Evolutionary conservation across 495 filamentous ascomycete genomes (phyloP).

Genomic region (Cenococcum geophilum): DNA sequence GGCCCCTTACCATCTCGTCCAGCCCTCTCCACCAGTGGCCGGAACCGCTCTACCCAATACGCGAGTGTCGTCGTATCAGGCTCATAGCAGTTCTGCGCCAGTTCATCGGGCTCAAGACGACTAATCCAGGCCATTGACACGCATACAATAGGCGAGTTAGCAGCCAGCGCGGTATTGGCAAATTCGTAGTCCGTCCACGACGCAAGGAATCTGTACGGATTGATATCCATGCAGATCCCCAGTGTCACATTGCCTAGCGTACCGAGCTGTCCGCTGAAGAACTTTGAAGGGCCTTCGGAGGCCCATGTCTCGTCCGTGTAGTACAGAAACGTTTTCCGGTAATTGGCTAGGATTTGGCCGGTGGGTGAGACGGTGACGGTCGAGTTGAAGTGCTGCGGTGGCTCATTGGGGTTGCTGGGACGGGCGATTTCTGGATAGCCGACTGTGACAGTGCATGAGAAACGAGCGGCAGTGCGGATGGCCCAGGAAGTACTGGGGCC

Average conservation of each 20-base stretch:
- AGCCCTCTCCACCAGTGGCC: constrained; percentile 57
- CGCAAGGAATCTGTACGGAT: constrained; percentile 72
- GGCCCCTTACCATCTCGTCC: constrained; percentile 48
- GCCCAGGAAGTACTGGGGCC: constrained; percentile 81
- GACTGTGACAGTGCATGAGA: constrained; percentile 74
- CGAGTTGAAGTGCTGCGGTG: constrained; percentile 64
- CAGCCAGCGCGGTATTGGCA: constrained; percentile 65
- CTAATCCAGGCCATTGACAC: constrained; percentile 89
- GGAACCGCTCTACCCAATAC: constrained; percentile 84
- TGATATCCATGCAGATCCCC: constrained; percentile 86
- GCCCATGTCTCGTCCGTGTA: constrained; percentile 93
- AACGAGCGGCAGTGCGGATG: constrained; percentile 58
- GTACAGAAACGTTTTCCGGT: constrained; percentile 86
- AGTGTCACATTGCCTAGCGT: constrained; percentile 55
- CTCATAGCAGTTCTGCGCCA: constrained; percentile 40
- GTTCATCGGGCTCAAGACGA: constrained; percentile 42
- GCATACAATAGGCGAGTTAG: constrained; percentile 63
- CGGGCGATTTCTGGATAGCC: constrained; percentile 70
- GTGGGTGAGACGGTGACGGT: constrained; percentile 67
- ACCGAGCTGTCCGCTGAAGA: constrained; percentile 43
- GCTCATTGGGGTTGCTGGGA: constrained; percentile 4
- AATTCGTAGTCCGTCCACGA: constrained; percentile 81
- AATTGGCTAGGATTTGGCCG: constrained; percentile 70
- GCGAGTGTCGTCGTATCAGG: constrained; percentile 75
- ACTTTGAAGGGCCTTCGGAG: constrained; percentile 61